Base-by-base conservation (phyloP, 179 eudicot species). In the Beta lomatogona region DNA sequence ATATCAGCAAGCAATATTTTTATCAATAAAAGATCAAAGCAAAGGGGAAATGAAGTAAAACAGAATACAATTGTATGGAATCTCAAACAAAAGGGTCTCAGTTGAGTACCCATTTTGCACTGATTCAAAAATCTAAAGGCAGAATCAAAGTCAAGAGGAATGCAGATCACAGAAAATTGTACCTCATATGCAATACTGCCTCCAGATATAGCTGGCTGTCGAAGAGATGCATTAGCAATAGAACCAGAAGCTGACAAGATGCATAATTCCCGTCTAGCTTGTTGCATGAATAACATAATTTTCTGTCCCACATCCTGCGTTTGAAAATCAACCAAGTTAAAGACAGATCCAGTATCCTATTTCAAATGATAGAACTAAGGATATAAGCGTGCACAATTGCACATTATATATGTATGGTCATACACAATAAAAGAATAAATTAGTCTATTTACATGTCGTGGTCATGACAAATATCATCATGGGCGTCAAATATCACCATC, bases 171-270 rank as follows among this genome's bases (percentile, higher is more conserved):
- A 41, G 6, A 60, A 15, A 75, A 31, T 36, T 74, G 41, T 87
- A 93, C 97, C 95, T 92, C 93, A 81, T 92, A 92, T 4, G 91
- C 86, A 70, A 93, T 81, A 85, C 84, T 88, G 84, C 96, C 97
- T 79, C 94, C 96, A 84, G 94, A 92, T 66, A 90, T 79, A 65
- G 94, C 93, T 48, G 94, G 92, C 83, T 93, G 97, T 71, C 89
- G 89, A 63, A 93, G 90, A 84, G 92, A 89, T 60, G 91, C 94
- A 87, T 84, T 91, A 36, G 91, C 77, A 54, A 93, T 83, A 63
- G 92, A 86, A 75, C 96, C 97, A 73, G 94, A 91, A 78, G 97
- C 97, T 52, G 97, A 93, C 82, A 93, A 86, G 77, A 93, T 86
- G 82, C 94, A 92, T 25, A 92, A 81, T 71, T 90, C 97, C 36